Evolutionary conservation across 2,329 filamentous ascomycete species (phyloP).

Genomic region (Penicillium polonicum): DNA sequence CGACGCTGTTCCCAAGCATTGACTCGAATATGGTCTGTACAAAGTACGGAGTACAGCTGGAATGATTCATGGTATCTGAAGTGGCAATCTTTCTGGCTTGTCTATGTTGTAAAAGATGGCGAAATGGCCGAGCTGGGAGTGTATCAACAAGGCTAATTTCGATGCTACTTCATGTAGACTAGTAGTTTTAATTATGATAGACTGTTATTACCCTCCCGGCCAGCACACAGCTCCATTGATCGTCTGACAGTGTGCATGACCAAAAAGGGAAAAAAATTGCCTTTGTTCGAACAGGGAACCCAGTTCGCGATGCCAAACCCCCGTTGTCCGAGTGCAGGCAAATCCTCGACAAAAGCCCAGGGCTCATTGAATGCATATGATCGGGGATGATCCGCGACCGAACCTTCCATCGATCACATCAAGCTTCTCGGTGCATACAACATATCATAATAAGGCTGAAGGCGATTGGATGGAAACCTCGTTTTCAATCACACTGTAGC

Average conservation of each 20-base stretch:
- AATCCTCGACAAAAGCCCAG: background rate
- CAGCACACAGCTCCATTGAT: slow-evolving; percentile 8
- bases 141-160: background rate
- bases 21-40: background rate
- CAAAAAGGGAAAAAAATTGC: background rate
- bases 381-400: slow-evolving; percentile 3
- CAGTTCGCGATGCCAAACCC: slow-evolving; percentile 5
- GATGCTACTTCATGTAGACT: background rate
- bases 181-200: background rate
- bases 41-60: background rate
- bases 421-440: slow-evolving; percentile 6
- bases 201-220: background rate
- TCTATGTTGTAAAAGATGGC: background rate
- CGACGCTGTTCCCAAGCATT: slow-evolving; percentile 6
- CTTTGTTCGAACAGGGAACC: slow-evolving; percentile 12
- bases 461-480: slow-evolving; percentile 1
- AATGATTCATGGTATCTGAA: background rate
- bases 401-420: slow-evolving; percentile 2
- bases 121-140: background rate
- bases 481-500: background rate
- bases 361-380: background rate
- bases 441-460: background rate
- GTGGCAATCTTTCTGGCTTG: background rate
- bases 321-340: background rate
- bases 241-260: slow-evolving; percentile 12